A percentile compares a stretch with the other conserved stretches of the same genome.
Conservation (phyloP, 495 filamentous ascomycete genomes). For the Trypethelium eluteriae region DNA sequence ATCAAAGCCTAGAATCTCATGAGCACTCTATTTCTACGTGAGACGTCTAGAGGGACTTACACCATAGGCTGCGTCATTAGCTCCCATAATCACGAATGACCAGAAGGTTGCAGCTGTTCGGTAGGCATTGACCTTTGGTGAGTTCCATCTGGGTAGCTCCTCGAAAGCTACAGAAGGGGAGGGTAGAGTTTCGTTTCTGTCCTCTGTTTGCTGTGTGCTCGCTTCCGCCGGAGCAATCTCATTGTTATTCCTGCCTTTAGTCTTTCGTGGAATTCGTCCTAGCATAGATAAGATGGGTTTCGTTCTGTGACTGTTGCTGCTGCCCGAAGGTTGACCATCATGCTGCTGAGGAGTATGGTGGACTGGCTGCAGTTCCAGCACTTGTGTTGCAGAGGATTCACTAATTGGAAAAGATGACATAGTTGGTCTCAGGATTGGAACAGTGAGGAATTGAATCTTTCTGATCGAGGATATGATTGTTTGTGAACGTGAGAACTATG, state of each 20-base stretch:
- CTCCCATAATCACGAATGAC: constrained; percentile 69
- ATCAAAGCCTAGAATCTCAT: constrained; percentile 50
- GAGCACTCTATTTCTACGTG: background rate
- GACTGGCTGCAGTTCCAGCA: constrained; percentile 17
- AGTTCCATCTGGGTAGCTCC: constrained; percentile 58
- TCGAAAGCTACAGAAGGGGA: constrained; percentile 33
- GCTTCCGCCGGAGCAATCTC: background rate
- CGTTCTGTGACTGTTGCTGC: background rate
- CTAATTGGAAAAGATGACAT: constrained; percentile 13
- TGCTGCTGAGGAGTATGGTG: constrained; percentile 4
- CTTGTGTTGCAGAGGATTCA: constrained; percentile 21
- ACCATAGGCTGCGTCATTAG: constrained; percentile 75
- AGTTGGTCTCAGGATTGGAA: background rate
- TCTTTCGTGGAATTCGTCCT: constrained; percentile 1
- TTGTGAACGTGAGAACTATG: background rate
- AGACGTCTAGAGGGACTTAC: constrained; percentile 40
- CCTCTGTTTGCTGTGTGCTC: constrained; percentile 9
- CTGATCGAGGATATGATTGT: background rate
- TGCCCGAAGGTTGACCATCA: background rate
- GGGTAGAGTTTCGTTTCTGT: constrained; percentile 34
- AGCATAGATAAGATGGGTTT: background rate
- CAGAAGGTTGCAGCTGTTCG: constrained; percentile 61
- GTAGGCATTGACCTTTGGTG: constrained; percentile 55
- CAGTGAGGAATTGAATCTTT: background rate
- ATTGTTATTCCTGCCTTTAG: background rate